Evolutionary conservation across 441 rosid species (phyloP).

Genomic region (Kokia cookei): DNA sequence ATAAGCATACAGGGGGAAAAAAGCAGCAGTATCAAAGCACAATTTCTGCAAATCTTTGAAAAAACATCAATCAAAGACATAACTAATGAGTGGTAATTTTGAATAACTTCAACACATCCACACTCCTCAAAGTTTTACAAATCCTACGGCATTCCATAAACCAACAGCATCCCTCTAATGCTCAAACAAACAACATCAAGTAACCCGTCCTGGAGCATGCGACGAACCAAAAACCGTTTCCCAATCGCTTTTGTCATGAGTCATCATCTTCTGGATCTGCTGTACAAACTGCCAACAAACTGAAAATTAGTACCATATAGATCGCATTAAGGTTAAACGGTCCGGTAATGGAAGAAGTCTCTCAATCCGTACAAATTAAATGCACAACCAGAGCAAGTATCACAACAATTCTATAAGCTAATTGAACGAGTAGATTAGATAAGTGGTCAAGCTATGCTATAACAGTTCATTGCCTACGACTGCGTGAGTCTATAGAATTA

Average conservation of each 20-base stretch:
- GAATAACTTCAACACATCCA: background rate
- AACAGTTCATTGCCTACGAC: background rate
- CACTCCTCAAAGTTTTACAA: background rate
- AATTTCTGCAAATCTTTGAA: background rate
- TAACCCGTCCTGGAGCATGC: background rate
- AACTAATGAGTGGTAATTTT: conserved; percentile 9
- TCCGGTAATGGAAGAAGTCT: background rate
- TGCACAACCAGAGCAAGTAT: background rate
- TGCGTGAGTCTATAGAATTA: background rate
- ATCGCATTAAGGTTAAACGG: background rate
- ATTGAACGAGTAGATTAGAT: too few relatives aligned
- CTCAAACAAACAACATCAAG: conserved; percentile 11
- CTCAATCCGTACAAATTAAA: background rate
- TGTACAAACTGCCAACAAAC: conserved; percentile 24
- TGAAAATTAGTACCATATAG: background rate
- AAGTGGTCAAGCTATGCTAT: too few relatives aligned
- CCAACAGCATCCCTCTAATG: background rate
- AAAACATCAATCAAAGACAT: conserved; percentile 4
- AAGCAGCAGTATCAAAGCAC: background rate
- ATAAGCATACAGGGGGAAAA: background rate
- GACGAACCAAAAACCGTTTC: conserved; percentile 9
- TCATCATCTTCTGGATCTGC: conserved; percentile 18
- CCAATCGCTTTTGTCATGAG: background rate
- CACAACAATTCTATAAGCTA: too few relatives aligned
- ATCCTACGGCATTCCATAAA: conserved; percentile 12